These are phyloP conservation scores for Candida hungchunana DNA, from an alignment of 805 yeast genomes.

Conservation along the genomic window DNA sequence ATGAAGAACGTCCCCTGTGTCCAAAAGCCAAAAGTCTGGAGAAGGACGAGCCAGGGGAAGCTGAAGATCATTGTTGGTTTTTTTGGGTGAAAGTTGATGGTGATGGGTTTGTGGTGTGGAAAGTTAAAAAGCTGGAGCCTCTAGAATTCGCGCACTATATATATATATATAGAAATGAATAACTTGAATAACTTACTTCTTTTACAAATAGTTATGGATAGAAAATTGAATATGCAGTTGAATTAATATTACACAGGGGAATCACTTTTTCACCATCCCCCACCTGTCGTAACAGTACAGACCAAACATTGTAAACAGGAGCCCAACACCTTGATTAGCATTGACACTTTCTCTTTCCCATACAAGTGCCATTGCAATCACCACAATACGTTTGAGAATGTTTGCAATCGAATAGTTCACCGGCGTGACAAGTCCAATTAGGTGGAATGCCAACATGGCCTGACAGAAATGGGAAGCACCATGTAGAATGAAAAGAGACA, in stretches of 20 bases:
- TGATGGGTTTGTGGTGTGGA: no score
- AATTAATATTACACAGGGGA: no score
- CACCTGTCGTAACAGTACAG: conserved; percentile 70
- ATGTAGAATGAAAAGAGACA: conserved; percentile 47
- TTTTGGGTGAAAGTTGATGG: no score
- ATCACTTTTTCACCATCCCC: conserved; percentile 36
- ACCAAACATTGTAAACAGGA: conserved; percentile 54
- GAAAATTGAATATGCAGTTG: no score
- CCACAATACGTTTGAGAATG: conserved; percentile 68
- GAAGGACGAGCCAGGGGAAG: no score
- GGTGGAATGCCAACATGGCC: conserved; percentile 70
- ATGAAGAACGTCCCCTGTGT: no score
- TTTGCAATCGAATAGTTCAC: conserved; percentile 78
- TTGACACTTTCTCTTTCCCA: conserved; percentile 49
- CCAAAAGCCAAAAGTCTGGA: no score
- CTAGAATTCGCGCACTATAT: no score
- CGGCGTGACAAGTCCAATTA: conserved; percentile 67
- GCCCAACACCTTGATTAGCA: conserved; percentile 47
- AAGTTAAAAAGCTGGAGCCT: no score
- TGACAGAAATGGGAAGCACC: conserved; percentile 70
- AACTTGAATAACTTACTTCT: no score
- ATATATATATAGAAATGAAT: neutral
- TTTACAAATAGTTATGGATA: no score
- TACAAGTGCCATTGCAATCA: conserved; percentile 59
- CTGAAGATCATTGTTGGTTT: no score